phyloP scores from a whole-genome alignment of 2,329 filamentous ascomycete genomes.

The Colletotrichum lupini region DNA sequence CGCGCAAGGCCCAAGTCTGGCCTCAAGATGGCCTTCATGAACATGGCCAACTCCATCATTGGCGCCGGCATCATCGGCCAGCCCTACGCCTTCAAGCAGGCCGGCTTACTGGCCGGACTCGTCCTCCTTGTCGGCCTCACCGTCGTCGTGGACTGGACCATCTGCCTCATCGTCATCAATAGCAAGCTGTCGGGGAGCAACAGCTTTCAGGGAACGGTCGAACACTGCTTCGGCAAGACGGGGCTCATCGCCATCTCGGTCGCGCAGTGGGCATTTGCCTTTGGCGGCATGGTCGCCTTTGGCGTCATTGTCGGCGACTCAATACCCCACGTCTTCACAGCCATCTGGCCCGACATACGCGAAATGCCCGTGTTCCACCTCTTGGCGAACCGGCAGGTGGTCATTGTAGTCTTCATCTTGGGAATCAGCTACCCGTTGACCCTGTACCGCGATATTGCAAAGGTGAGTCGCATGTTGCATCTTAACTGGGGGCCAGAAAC shows the following conservation, averaged over 20 bases:
- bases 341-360: constrained; percentile 81
- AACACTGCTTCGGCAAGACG: constrained; percentile 90
- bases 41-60: constrained; percentile 99
- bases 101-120: constrained; percentile 84
- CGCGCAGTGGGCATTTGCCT: constrained; percentile 98
- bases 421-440: constrained; percentile 91
- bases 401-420: constrained; percentile 89
- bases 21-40: constrained; percentile 93
- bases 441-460: constrained; percentile 95
- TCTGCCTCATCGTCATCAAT: constrained; percentile 95
- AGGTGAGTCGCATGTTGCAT: constrained; percentile 65
- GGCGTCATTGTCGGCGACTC: constrained; percentile 97
- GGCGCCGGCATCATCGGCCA: constrained; percentile 82
- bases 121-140: constrained; percentile 83
- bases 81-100: constrained; percentile 95
- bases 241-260: constrained; percentile 89
- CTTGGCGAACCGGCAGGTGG: constrained; percentile 81
- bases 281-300: constrained; percentile 98
- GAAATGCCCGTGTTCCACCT: constrained; percentile 83
- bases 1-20: constrained; percentile 81
- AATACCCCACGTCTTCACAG: constrained; percentile 88
- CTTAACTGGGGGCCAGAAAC: fast-evolving
- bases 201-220: constrained; percentile 95
- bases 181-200: constrained; percentile 94
- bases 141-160: constrained; percentile 94